Conservation (phyloP, 73 alveolate genomes). For the Blepharisma stoltei region DNA sequence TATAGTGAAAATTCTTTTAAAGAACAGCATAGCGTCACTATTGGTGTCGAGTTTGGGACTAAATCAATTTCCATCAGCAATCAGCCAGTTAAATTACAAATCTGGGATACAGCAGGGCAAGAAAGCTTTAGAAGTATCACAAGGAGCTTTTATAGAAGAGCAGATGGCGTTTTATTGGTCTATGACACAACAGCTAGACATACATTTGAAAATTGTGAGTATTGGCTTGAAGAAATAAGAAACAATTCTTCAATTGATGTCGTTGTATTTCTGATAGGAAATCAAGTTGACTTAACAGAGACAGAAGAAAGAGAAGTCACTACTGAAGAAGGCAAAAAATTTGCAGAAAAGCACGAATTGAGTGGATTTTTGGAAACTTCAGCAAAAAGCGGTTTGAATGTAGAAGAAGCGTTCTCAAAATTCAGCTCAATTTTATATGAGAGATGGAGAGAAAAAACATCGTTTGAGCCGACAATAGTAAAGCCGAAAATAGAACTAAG, state of each 20-base stretch:
- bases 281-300: constrained; percentile 47
- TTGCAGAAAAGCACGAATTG: constrained; percentile 67
- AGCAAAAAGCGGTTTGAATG: constrained; percentile 29
- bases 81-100: constrained; percentile 47
- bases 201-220: constrained; percentile 38
- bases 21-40: constrained; percentile 61
- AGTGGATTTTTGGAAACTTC: constrained; percentile 25
- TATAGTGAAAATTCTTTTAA: constrained; percentile 50
- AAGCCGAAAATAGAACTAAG: too few species aligned
- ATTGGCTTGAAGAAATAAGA: constrained; percentile 47
- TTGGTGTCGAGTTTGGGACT: constrained; percentile 69
- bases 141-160: constrained; percentile 86
- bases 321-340: constrained; percentile 59
- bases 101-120: constrained; percentile 93
- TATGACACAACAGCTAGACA: constrained; percentile 36
- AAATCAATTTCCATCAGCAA: constrained; percentile 36
- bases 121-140: constrained; percentile 89
- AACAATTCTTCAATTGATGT: constrained; percentile 53
- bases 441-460: constrained; percentile 11
- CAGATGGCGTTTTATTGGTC: constrained; percentile 80
- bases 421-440: background rate
- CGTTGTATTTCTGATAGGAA: constrained; percentile 41
- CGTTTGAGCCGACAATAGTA: background rate
- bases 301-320: constrained; percentile 64
- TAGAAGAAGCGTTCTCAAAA: background rate